phyloP scores from a whole-genome alignment of 2,329 filamentous ascomycete species.

The Aspergillus sergii region DNA sequence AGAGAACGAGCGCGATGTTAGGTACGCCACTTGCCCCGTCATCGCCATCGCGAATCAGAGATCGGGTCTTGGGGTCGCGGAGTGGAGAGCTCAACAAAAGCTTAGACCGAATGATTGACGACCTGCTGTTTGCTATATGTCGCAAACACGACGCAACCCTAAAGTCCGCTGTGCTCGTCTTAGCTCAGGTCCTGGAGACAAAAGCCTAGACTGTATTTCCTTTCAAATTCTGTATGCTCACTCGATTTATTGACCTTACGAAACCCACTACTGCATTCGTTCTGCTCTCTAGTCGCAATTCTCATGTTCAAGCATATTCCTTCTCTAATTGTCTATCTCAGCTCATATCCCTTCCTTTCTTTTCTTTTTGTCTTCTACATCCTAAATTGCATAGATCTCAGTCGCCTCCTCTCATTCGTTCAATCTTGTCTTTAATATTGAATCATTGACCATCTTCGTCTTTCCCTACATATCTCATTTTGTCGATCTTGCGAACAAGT shows the following conservation, averaged over 20 bases:
- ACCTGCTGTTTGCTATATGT: constrained; percentile 39
- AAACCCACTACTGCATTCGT: constrained; percentile 6
- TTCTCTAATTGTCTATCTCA: not conserved
- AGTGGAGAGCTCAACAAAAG: constrained; percentile 33
- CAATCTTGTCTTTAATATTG: not conserved
- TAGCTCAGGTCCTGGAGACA: constrained; percentile 42
- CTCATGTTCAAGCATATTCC: not conserved
- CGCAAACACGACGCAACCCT: constrained; percentile 38
- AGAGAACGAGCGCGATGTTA: constrained; percentile 36
- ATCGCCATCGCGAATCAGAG: constrained; percentile 30
- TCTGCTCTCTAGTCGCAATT: not conserved
- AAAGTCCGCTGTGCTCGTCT: constrained; percentile 40
- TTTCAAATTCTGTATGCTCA: constrained; percentile 3
- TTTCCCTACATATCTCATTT: constrained; percentile 8
- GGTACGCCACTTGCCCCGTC: constrained; percentile 33
- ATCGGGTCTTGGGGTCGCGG: constrained; percentile 33
- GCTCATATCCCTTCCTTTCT: not conserved
- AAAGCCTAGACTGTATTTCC: constrained; percentile 23
- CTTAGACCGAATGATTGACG: constrained; percentile 40
- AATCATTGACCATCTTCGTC: not conserved
- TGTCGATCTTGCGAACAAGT: not conserved
- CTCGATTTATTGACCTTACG: constrained; percentile 2
- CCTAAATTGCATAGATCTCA: constrained; percentile 12
- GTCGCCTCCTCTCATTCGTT: constrained; percentile 1
- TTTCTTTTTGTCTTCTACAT: not conserved